Evolutionary conservation across 371 early-diverging fungal species (phyloP).

Genomic region (Mucor saturninus): DNA sequence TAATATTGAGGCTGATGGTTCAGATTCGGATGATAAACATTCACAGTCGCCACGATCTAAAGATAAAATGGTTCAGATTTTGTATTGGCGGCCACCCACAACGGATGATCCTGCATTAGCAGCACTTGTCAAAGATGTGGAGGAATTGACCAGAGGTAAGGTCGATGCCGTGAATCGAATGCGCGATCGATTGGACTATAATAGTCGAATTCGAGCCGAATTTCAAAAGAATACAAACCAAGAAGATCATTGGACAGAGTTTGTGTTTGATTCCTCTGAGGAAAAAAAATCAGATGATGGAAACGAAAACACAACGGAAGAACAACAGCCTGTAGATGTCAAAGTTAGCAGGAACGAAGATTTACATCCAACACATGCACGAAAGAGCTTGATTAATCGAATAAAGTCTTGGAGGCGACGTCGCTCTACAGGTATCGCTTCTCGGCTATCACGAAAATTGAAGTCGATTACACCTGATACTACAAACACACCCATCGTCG

Average conservation of each 20-base stretch:
- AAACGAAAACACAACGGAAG: slow-evolving; percentile 4
- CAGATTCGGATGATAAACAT: not conserved
- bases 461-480: slow-evolving; percentile 29
- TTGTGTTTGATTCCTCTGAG: slow-evolving; percentile 21
- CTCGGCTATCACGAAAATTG: slow-evolving; percentile 23
- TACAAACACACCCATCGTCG: slow-evolving; percentile 38
- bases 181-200: slow-evolving; percentile 52
- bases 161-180: slow-evolving; percentile 56
- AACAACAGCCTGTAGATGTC: not conserved
- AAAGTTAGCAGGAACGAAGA: not conserved
- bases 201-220: slow-evolving; percentile 43
- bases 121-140: slow-evolving; percentile 40
- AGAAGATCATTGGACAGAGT: slow-evolving; percentile 48
- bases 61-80: slow-evolving; percentile 58
- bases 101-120: slow-evolving; percentile 36
- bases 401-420: slow-evolving; percentile 34
- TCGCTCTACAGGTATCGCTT: slow-evolving; percentile 20
- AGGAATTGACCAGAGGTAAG: slow-evolving; percentile 37
- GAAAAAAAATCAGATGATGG: slow-evolving; percentile 12
- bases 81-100: slow-evolving; percentile 61
- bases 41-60: slow-evolving; percentile 44
- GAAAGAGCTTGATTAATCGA: slow-evolving; percentile 32
- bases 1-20: slow-evolving; percentile 1
- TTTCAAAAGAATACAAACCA: slow-evolving; percentile 44
- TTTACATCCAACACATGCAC: slow-evolving; percentile 3